These are phyloP conservation scores for Microdochium bolleyi DNA, from an alignment of 2,329 filamentous ascomycete species.

Conservation along the genomic window DNA sequence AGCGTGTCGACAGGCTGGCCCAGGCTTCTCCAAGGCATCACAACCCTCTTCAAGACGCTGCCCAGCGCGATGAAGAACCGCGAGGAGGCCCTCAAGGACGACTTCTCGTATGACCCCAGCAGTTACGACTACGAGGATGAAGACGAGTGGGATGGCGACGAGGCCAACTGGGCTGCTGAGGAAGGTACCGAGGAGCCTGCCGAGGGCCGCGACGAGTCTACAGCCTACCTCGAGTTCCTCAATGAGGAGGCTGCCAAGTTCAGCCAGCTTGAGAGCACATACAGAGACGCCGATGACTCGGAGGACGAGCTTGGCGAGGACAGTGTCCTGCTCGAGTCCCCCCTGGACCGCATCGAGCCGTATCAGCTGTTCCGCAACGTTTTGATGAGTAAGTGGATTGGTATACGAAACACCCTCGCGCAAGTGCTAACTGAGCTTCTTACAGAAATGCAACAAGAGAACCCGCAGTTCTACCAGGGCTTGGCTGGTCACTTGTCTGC, in stretches of 20 bases:
- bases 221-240: conserved; percentile 90
- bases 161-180: conserved; percentile 71
- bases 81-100: conserved; percentile 85
- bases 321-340: conserved; percentile 85
- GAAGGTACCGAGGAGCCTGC: conserved; percentile 57
- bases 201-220: conserved; percentile 81
- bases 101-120: conserved; percentile 61
- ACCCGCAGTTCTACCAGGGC: conserved; percentile 79
- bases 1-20: conserved; percentile 96
- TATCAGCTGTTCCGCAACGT: conserved; percentile 83
- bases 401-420: neutral
- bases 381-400: conserved; percentile 62
- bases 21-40: conserved; percentile 77
- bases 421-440: conserved; percentile 18
- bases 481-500: conserved; percentile 71
- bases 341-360: conserved; percentile 89
- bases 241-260: conserved; percentile 92
- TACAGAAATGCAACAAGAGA: conserved; percentile 78
- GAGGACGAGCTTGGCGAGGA: conserved; percentile 91
- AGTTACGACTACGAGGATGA: conserved; percentile 61
- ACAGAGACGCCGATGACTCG: conserved; percentile 46
- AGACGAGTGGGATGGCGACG: conserved; percentile 77
- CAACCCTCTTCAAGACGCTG: conserved; percentile 84
- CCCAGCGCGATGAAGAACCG: conserved; percentile 84
- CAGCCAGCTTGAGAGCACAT: conserved; percentile 46